A percentile compares a stretch with the other conserved stretches of the same genome.
phyloP scores from a whole-genome alignment of 495 filamentous ascomycete genomes.

The Aspergillus taichungensis region DNA sequence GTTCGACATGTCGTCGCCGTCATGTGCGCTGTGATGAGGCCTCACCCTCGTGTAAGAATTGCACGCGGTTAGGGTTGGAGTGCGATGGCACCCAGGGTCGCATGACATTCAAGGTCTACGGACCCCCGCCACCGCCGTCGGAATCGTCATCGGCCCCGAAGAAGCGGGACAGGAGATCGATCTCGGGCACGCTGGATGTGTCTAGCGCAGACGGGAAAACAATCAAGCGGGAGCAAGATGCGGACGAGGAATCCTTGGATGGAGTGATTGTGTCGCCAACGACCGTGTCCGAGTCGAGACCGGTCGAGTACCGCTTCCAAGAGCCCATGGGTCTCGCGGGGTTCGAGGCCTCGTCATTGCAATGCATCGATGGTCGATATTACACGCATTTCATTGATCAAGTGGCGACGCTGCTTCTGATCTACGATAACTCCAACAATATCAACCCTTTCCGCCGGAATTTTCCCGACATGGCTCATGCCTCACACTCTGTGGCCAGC shows the following conservation, averaged over 20 bases:
- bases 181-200: conserved; percentile 7
- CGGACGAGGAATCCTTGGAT: conserved; percentile 4
- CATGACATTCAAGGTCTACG: conserved; percentile 38
- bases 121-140: conserved; percentile 15
- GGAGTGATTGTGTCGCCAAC: conserved; percentile 19
- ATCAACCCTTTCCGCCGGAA: conserved; percentile 28
- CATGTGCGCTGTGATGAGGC: conserved; percentile 39
- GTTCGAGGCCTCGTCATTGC: conserved; percentile 15
- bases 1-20: conserved; percentile 33
- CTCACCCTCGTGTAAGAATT: conserved; percentile 34
- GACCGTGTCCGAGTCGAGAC: conserved; percentile 7
- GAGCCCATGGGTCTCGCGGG: conserved; percentile 16
- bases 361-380: conserved; percentile 25
- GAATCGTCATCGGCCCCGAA: conserved; percentile 11
- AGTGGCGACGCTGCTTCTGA: conserved; percentile 29
- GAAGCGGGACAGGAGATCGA: conserved; percentile 15
- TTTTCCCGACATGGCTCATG: conserved; percentile 30
- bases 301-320: conserved; percentile 17
- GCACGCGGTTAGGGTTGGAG: conserved; percentile 27
- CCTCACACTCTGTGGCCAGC: conserved; percentile 30
- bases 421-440: conserved; percentile 30
- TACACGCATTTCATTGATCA: conserved; percentile 31
- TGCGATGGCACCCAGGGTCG: conserved; percentile 33
- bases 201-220: conserved; percentile 1
- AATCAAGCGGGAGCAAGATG: conserved; percentile 11